Percentiles rank a stretch among this genome's conserved stretches.
These are phyloP conservation scores for Trichocladium uniseriatum DNA, from an alignment of 495 filamentous ascomycete genomes.

Conservation along the genomic window DNA sequence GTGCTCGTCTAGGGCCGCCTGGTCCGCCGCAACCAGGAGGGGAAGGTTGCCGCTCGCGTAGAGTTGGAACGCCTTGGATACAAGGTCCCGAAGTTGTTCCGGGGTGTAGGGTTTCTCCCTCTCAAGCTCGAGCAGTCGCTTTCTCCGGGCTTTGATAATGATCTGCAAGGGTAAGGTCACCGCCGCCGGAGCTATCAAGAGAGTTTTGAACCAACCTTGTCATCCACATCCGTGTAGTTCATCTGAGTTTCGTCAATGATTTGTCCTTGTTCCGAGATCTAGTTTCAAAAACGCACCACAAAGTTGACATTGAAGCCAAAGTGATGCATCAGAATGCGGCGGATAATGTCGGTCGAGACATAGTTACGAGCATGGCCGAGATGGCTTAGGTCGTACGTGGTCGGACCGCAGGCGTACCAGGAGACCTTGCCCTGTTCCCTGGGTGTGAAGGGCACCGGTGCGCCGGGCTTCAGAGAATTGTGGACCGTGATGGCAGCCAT, in stretches of 20 bases:
- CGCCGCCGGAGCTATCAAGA: not conserved
- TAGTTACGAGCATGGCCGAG: slow-evolving; percentile 82
- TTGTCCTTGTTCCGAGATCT: not conserved
- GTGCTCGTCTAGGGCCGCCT: slow-evolving; percentile 34
- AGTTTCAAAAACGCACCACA: slow-evolving; percentile 37
- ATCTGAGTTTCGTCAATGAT: slow-evolving; percentile 34
- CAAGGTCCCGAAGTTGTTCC: slow-evolving; percentile 40
- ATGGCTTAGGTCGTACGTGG: slow-evolving; percentile 86
- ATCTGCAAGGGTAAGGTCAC: slow-evolving; percentile 42
- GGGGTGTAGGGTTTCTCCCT: slow-evolving; percentile 36
- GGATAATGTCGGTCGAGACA: slow-evolving; percentile 86
- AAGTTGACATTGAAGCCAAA: slow-evolving; percentile 81
- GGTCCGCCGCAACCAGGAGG: slow-evolving; percentile 38
- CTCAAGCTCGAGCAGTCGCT: slow-evolving; percentile 59
- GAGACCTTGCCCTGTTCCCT: slow-evolving; percentile 63
- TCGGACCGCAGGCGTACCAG: slow-evolving; percentile 91
- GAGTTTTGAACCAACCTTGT: slow-evolving; percentile 51
- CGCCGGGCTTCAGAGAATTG: slow-evolving; percentile 65
- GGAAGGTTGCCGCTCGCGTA: slow-evolving; percentile 76
- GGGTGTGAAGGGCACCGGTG: slow-evolving; percentile 68
- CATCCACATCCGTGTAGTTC: slow-evolving; percentile 90
- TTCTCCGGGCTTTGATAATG: slow-evolving; percentile 71
- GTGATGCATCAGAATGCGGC: slow-evolving; percentile 76
- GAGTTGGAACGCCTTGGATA: slow-evolving; percentile 54
- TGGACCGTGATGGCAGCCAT: slow-evolving; percentile 54